Evolutionary conservation across 306 rosid genomes (phyloP).

Genomic region (Macrotyloma uniflorum): DNA sequence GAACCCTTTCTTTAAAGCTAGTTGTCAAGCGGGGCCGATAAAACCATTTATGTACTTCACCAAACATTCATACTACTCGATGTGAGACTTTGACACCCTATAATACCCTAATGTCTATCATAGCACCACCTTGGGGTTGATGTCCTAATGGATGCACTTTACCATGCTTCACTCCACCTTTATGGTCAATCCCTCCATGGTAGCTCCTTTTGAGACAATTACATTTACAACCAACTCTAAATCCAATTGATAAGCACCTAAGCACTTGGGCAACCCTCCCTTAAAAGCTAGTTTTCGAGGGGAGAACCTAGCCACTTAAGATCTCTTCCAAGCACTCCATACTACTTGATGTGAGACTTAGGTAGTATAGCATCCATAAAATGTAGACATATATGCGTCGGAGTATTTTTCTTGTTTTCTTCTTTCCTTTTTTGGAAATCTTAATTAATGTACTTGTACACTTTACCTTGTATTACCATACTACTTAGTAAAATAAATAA

Average conservation of each 20-base stretch:
- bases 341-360: background rate
- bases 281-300: background rate
- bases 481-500: background rate
- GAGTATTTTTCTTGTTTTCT: background rate
- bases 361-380: background rate
- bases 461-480: background rate
- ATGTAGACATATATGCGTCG: background rate
- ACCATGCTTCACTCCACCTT: background rate
- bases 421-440: background rate
- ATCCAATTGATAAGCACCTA: background rate
- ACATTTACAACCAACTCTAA: background rate
- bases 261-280: background rate
- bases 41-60: background rate
- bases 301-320: background rate
- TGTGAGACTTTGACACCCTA: background rate
- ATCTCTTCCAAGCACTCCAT: background rate
- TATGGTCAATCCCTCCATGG: background rate
- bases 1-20: background rate
- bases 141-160: background rate
- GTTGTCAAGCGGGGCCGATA: background rate
- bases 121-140: background rate
- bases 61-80: background rate
- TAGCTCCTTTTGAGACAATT: background rate
- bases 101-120: background rate
- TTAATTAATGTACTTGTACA: background rate